These are phyloP conservation scores for Inga oerstediana DNA, from an alignment of 306 rosid species.

Conservation along the genomic window DNA sequence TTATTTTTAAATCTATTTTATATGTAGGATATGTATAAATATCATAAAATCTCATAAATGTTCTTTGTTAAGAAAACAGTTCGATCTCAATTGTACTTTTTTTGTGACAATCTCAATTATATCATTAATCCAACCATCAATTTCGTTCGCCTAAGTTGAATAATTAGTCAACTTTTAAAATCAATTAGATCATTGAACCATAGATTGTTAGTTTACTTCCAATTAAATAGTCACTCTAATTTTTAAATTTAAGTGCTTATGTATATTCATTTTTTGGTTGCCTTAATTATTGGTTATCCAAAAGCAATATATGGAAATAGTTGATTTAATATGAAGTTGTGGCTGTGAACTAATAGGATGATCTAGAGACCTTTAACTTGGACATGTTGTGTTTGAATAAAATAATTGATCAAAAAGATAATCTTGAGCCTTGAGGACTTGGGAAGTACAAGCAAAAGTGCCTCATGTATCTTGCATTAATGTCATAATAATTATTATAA, in stretches of 20 bases:
- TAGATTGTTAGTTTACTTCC: background rate
- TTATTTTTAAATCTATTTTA: background rate
- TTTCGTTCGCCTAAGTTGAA: background rate
- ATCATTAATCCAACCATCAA: background rate
- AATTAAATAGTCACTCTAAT: background rate
- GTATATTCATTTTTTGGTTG: too few species aligned
- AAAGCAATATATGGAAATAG: background rate
- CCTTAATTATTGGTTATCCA: background rate
- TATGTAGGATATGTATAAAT: background rate
- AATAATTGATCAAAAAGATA: conserved; percentile 24
- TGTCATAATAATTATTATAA: conserved; percentile 3
- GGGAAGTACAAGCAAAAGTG: background rate
- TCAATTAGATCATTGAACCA: background rate
- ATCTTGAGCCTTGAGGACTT: background rate
- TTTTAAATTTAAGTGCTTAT: background rate
- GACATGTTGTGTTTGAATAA: conserved; percentile 29
- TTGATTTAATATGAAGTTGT: background rate
- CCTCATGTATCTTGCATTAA: conserved; percentile 14
- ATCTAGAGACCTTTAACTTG: conserved; percentile 44
- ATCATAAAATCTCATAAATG: background rate
- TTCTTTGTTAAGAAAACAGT: background rate
- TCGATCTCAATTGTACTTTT: background rate
- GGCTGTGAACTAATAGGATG: background rate
- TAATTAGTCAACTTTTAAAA: background rate
- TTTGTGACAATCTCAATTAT: background rate